Percentiles rank a stretch among this genome's conserved stretches.
phyloP scores from a whole-genome alignment of 2,329 filamentous ascomycete species.

The Helotiales sp. region DNA sequence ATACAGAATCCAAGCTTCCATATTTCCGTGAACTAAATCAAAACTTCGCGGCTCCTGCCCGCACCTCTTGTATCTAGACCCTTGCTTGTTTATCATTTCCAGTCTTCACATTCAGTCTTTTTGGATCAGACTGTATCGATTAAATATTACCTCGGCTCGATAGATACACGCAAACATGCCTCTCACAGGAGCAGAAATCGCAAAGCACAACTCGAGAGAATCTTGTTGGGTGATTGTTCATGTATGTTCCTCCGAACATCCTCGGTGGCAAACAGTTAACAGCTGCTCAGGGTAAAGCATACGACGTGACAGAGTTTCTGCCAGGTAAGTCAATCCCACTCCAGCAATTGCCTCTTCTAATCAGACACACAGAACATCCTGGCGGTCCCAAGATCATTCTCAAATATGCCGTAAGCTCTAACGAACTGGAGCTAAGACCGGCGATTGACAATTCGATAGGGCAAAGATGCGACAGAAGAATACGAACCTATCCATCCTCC shows the following conservation, averaged over 20 bases:
- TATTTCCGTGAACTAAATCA: no score
- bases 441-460: slow-evolving; percentile 37
- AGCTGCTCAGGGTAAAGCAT: slow-evolving; percentile 66
- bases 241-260: slow-evolving; percentile 41
- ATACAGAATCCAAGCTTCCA: no score
- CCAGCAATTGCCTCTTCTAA: not conserved
- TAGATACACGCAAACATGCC: slow-evolving; percentile 22
- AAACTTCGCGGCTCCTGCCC: not conserved
- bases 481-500: slow-evolving; percentile 89
- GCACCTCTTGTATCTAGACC: not conserved
- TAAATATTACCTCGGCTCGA: slow-evolving; percentile 13
- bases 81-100: not conserved
- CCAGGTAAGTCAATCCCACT: slow-evolving; percentile 50
- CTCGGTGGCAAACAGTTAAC: slow-evolving; percentile 17
- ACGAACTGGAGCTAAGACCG: not conserved
- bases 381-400: slow-evolving; percentile 91
- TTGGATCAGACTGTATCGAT: not conserved
- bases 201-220: slow-evolving; percentile 75
- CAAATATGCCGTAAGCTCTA: slow-evolving; percentile 71
- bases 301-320: slow-evolving; percentile 89
- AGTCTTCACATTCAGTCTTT: no score
- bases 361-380: slow-evolving; percentile 66
- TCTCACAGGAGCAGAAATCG: slow-evolving; percentile 57
- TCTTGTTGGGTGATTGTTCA: slow-evolving; percentile 93
- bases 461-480: slow-evolving; percentile 90